Conservation (phyloP, 78 protist species). For the Dictyostelium brefeldianum region DNA sequence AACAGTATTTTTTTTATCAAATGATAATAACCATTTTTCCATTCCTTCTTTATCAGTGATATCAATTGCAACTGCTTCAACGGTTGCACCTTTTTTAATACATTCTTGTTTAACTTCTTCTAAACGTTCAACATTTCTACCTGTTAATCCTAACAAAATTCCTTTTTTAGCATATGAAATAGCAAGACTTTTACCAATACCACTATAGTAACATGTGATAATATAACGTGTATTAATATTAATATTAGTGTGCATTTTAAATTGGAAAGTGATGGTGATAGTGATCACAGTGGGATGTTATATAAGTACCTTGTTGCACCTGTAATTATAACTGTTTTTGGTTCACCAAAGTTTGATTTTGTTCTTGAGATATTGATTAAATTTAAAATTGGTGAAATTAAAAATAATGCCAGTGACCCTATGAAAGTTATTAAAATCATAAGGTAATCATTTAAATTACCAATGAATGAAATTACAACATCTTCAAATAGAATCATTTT, state of each 20-base stretch:
- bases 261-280: no score
- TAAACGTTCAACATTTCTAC: slow-evolving; percentile 38
- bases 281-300: no score
- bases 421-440: not conserved
- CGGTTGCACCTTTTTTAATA: slow-evolving; percentile 50
- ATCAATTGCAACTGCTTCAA: slow-evolving; percentile 17
- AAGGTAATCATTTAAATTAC: not conserved
- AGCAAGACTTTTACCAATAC: slow-evolving; percentile 42
- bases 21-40: not conserved
- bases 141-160: slow-evolving; percentile 1
- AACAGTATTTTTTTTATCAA: slow-evolving; percentile 12
- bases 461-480: not conserved
- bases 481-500: slow-evolving; percentile 14
- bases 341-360: not conserved
- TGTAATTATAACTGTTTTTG: slow-evolving; percentile 28
- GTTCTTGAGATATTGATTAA: not conserved
- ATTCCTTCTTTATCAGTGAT: slow-evolving; percentile 5
- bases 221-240: no score
- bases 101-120: slow-evolving; percentile 28
- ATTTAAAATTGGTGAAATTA: slow-evolving; percentile 7
- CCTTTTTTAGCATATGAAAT: slow-evolving; percentile 28
- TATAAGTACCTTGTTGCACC: slow-evolving; percentile 17
- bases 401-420: not conserved
- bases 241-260: no score
- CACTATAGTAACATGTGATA: slow-evolving; percentile 29